Conservation (phyloP, 805 yeast species). For the Wickerhamiella azyma region DNA sequence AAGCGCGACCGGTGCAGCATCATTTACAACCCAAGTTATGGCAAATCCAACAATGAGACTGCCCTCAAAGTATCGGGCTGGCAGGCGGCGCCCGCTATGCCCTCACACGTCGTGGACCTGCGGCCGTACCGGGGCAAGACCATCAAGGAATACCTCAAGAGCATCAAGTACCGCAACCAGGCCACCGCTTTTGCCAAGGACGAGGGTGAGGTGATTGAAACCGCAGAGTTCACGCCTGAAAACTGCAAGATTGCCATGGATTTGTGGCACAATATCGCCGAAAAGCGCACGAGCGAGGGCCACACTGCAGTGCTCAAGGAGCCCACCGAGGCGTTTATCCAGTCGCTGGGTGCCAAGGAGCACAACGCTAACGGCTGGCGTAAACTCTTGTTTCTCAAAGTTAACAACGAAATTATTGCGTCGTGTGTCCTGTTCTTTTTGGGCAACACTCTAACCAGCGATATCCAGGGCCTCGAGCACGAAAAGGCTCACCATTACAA, state of each 20-base stretch:
- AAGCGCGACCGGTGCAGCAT: constrained; percentile 25
- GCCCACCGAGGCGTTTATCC: constrained; percentile 26
- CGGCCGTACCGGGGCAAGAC: constrained; percentile 27
- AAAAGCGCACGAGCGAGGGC: constrained; percentile 27
- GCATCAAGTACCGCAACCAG: constrained; percentile 31
- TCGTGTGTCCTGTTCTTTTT: constrained; percentile 32
- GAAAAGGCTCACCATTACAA: constrained; percentile 29
- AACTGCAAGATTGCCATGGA: constrained; percentile 25
- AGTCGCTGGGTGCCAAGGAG: constrained; percentile 22
- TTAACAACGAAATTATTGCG: constrained; percentile 28
- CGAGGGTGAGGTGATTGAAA: constrained; percentile 27
- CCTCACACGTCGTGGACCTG: constrained; percentile 31
- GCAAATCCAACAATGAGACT: constrained; percentile 18
- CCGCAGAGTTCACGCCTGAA: constrained; percentile 24
- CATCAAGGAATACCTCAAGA: constrained; percentile 28
- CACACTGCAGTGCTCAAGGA: constrained; percentile 28
- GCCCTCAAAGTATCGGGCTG: constrained; percentile 29
- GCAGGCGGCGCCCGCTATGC: constrained; percentile 26
- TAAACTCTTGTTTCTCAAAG: constrained; percentile 29
- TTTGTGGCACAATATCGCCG: constrained; percentile 31
- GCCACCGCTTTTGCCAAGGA: constrained; percentile 26
- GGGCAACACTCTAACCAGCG: constrained; percentile 34
- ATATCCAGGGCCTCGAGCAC: constrained; percentile 33
- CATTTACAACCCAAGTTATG: constrained; percentile 29
- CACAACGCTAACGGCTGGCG: constrained; percentile 22